Conservation (phyloP, 1,284 basidiomycete genomes). For the Boletus hoseneyae region DNA sequence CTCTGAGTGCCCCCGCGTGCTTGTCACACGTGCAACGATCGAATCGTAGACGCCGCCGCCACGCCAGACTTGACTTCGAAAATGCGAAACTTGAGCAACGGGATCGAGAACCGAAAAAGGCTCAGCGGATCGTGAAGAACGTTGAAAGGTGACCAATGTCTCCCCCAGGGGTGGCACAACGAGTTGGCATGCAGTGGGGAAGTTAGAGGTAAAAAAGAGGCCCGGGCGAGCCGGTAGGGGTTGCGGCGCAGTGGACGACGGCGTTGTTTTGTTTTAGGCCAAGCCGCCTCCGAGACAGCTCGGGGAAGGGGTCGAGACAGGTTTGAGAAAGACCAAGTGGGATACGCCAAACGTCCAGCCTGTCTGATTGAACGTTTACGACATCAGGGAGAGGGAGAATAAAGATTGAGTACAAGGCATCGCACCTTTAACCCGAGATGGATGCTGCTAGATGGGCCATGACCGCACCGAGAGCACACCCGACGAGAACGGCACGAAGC, state of each 20-base stretch:
- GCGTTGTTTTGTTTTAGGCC: slow-evolving; percentile 62
- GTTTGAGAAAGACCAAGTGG: slow-evolving; percentile 60
- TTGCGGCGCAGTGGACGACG: slow-evolving; percentile 14
- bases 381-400: background rate
- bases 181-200: slow-evolving; percentile 67
- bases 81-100: slow-evolving; percentile 61
- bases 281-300: slow-evolving; percentile 50
- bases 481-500: slow-evolving; percentile 56
- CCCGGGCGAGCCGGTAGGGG: slow-evolving; percentile 54
- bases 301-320: slow-evolving; percentile 47
- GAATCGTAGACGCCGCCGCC: slow-evolving; percentile 67
- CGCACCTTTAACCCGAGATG: slow-evolving; percentile 60
- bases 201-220: slow-evolving; percentile 41
- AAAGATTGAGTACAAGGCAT: background rate
- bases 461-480: slow-evolving; percentile 42
- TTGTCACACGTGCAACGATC: slow-evolving; percentile 54
- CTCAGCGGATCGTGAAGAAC: slow-evolving; percentile 38
- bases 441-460: slow-evolving; percentile 59
- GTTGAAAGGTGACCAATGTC: slow-evolving; percentile 58
- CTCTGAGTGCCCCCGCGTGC: slow-evolving; percentile 49
- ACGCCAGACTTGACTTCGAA: slow-evolving; percentile 55
- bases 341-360: slow-evolving; percentile 66
- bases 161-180: slow-evolving; percentile 27
- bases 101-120: slow-evolving; percentile 42
- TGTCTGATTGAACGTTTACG: slow-evolving; percentile 32